These are phyloP conservation scores for Emydomyces testavorans DNA, from an alignment of 2,329 filamentous ascomycete genomes.

Conservation along the genomic window DNA sequence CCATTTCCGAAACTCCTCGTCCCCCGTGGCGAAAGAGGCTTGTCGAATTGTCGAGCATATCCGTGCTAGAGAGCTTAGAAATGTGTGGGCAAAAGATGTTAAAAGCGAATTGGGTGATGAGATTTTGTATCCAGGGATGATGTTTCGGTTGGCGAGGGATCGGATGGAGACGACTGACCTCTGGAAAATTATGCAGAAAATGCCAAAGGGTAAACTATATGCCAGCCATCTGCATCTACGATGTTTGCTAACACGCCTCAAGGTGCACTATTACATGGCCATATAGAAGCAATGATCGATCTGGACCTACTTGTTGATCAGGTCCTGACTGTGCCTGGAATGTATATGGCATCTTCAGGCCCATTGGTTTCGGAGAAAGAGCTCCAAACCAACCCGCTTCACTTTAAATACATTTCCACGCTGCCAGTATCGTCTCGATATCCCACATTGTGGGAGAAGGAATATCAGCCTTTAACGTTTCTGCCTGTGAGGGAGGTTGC, in stretches of 20 bases:
- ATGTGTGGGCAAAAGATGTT: slow-evolving; percentile 66
- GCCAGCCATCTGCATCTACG: slow-evolving; percentile 1
- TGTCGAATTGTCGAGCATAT: slow-evolving; percentile 70
- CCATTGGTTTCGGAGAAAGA: slow-evolving; percentile 46
- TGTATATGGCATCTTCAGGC: slow-evolving; percentile 55
- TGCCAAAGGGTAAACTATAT: slow-evolving; percentile 68
- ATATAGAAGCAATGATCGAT: slow-evolving; percentile 84
- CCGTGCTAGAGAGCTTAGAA: slow-evolving; percentile 60
- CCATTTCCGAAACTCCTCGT: slow-evolving; percentile 44
- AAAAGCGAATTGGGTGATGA: slow-evolving; percentile 52
- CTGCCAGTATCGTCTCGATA: slow-evolving; percentile 34
- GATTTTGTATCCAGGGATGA: slow-evolving; percentile 74
- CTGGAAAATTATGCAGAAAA: slow-evolving; percentile 73
- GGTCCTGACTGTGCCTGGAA: slow-evolving; percentile 57
- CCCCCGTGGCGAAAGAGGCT: slow-evolving; percentile 65
- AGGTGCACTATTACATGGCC: slow-evolving; percentile 62
- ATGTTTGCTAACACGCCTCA: neutral
- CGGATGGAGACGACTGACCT: slow-evolving; percentile 73
- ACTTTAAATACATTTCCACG: slow-evolving; percentile 50
- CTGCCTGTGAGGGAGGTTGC: slow-evolving; percentile 53
- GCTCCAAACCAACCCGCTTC: slow-evolving; percentile 45
- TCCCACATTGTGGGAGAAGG: slow-evolving; percentile 48
- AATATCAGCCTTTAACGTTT: slow-evolving; percentile 49
- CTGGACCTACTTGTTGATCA: slow-evolving; percentile 65
- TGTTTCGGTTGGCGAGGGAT: slow-evolving; percentile 75